Base-by-base conservation (phyloP, 495 filamentous ascomycete genomes). In the Aspergillus incahuasiensis region DNA sequence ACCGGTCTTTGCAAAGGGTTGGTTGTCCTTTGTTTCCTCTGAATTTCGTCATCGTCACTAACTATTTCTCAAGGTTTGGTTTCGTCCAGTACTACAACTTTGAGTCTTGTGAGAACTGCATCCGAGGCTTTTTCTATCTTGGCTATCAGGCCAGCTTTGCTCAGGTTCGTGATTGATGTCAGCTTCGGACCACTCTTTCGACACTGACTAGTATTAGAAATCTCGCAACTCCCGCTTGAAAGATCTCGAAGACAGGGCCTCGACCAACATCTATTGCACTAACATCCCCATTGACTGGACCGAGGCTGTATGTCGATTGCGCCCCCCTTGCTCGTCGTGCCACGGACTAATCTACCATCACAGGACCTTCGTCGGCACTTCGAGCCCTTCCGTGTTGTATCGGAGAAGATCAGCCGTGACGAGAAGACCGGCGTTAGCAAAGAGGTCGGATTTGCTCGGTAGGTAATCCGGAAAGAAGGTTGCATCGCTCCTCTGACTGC, bases 121-220 rank as follows among this genome's bases (percentile, higher is more conserved):
- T 99, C 70, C 89, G 90, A 35, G 92, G 88, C n/a, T 95, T 99
- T 65, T 91, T 90, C 67, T 86, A 87, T 62, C 81, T 91, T 52
- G 92, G 92, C 39, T 97, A 97, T 64, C 94, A 99, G 74, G 92
- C 92, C 55, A 94, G 91, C 64, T 99, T 96, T 73, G 94, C 95
- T 56, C 81, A 89, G 66, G 91, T 92, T 75, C 43, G 16, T 38
- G 52, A 24, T 30, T 6, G 15, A 48, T 52, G 15, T 48, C 57
- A 48, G 18, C n/a, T 60, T 24, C 35, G 41, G 9, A 35, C 8
- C 12, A 15, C 13, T 46, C 8, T 41, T 55, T 38, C 24, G 16
- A 41, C 7, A 11, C 55, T 69, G 19, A 73, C 52, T 32, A 30
- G 32, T 20, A 18, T 28, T 57, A 96, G 88, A 91, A 97, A 73